Evolutionary conservation across 441 rosid species (phyloP).

Genomic region (Mallotus japonicus): DNA sequence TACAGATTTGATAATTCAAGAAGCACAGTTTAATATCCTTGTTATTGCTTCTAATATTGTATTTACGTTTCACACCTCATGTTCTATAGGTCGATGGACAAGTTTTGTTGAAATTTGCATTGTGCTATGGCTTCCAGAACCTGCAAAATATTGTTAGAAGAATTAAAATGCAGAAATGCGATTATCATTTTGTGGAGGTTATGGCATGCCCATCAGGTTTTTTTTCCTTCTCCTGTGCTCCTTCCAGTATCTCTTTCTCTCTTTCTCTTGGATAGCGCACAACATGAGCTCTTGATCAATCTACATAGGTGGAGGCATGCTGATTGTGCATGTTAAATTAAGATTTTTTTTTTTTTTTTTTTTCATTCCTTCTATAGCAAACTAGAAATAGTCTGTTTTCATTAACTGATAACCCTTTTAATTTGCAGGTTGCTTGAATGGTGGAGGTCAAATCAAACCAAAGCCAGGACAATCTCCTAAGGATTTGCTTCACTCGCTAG

Average conservation of each 20-base stretch:
- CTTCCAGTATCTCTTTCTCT: background rate
- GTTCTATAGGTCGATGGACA: conserved; percentile 69
- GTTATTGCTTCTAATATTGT: conserved; percentile 6
- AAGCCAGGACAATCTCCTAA: conserved; percentile 77
- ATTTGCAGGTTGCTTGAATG: conserved; percentile 78
- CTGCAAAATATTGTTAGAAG: conserved; percentile 87
- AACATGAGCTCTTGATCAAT: background rate
- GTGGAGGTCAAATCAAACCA: conserved; percentile 95
- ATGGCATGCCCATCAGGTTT: conserved; percentile 98
- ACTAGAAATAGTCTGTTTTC: background rate
- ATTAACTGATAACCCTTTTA: background rate
- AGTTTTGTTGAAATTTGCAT: conserved; percentile 68
- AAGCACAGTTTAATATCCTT: background rate
- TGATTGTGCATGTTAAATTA: background rate
- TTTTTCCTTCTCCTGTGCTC: background rate
- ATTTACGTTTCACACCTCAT: background rate
- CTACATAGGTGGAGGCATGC: background rate
- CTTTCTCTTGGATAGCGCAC: background rate
- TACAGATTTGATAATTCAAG: conserved; percentile 2
- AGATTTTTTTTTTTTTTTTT: background rate
- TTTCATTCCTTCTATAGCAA: background rate
- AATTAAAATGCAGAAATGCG: conserved; percentile 68
- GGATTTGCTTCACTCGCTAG: conserved; percentile 63
- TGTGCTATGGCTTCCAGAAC: conserved; percentile 91
- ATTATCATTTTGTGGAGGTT: conserved; percentile 90